Conservation (phyloP, 768 basidiomycete genomes). For the Chiua virens region DNA sequence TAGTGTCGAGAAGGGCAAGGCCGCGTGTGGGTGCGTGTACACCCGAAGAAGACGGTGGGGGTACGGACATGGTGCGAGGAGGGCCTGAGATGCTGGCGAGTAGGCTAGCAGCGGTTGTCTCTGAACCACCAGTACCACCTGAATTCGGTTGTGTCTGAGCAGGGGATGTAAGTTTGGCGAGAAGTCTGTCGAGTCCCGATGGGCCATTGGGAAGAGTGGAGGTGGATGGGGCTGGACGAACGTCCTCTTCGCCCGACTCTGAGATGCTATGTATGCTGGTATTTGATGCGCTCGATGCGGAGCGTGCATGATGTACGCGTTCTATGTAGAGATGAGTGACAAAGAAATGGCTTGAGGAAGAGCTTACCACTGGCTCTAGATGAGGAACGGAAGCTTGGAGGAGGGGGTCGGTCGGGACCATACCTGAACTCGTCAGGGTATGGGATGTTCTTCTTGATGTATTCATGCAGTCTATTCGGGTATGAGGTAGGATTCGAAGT, state of each 20-base stretch:
- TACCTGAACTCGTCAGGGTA: constrained; percentile 76
- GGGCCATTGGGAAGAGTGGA: constrained; percentile 14
- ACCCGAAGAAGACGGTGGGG: constrained; percentile 29
- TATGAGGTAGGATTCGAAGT: neutral
- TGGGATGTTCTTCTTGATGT: constrained; percentile 60
- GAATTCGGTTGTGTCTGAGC: constrained; percentile 20
- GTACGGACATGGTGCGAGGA: constrained; percentile 30
- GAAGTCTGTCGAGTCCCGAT: constrained; percentile 45
- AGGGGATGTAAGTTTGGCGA: constrained; percentile 38
- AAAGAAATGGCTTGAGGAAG: neutral
- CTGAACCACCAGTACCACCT: constrained; percentile 24
- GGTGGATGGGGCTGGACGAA: constrained; percentile 10
- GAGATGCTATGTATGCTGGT: constrained; percentile 36
- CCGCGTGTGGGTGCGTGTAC: constrained; percentile 43
- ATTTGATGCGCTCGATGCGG: constrained; percentile 34
- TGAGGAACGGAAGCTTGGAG: constrained; percentile 45
- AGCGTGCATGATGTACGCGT: constrained; percentile 26
- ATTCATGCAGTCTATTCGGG: constrained; percentile 55
- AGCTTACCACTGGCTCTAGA: constrained; percentile 31
- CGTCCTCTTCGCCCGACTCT: constrained; percentile 31
- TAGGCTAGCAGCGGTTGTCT: constrained; percentile 41
- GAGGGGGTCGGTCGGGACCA: constrained; percentile 65
- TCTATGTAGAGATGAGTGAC: constrained; percentile 19
- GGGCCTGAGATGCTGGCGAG: constrained; percentile 51
- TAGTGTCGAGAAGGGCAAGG: constrained; percentile 59